Evolutionary conservation across 2,329 filamentous ascomycete species (phyloP).

Genomic region (Talaromyces verruculosus): DNA sequence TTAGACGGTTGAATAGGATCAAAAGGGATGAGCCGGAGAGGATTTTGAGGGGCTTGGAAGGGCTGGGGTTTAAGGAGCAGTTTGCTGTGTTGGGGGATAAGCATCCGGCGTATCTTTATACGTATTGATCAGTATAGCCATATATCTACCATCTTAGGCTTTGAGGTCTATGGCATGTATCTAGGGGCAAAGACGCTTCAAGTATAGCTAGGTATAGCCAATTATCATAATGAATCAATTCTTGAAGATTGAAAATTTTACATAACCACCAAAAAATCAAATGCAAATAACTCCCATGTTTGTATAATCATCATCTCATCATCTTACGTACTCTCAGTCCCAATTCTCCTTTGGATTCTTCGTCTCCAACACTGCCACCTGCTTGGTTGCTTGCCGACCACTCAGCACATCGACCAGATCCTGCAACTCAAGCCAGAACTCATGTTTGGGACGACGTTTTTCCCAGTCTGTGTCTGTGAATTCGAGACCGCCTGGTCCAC

Average conservation of each 20-base stretch:
- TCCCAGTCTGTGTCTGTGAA: constrained; percentile 88
- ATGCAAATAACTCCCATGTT: background rate
- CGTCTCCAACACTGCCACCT: background rate
- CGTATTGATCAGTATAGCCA: background rate
- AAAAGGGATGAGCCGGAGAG: no score
- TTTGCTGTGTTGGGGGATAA: no score
- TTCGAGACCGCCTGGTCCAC: constrained; percentile 64
- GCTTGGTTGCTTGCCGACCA: constrained; percentile 57
- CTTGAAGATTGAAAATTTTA: background rate
- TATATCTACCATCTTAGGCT: no score
- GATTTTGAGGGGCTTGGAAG: no score
- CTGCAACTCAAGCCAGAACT: constrained; percentile 82
- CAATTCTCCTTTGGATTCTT: background rate
- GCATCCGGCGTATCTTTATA: background rate
- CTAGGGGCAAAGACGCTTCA: no score
- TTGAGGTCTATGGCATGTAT: background rate
- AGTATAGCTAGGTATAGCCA: no score
- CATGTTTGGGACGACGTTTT: constrained; percentile 76
- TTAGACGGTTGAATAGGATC: no score
- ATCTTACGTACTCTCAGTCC: background rate
- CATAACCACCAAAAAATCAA: background rate
- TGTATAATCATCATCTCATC: background rate
- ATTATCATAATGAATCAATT: background rate
- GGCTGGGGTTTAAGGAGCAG: no score
- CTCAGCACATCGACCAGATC: constrained; percentile 80